Evolutionary conservation across 306 rosid genomes (phyloP).

Genomic region (Lablab purpureus): DNA sequence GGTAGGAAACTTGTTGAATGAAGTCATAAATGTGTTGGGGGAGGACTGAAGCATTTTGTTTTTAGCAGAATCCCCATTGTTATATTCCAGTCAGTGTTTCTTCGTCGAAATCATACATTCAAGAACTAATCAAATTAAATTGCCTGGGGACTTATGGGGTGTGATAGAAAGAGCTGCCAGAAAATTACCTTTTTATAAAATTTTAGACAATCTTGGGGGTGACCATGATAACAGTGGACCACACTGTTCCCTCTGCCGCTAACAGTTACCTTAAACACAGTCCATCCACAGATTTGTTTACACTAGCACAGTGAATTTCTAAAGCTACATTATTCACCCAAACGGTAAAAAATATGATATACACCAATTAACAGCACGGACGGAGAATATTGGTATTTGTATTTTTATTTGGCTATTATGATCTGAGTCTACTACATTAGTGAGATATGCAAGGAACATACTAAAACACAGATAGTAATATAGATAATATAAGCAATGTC

Average conservation of each 20-base stretch:
- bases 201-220: background rate
- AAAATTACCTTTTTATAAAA: background rate
- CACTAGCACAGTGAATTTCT: background rate
- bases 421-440: background rate
- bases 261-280: background rate
- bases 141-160: background rate
- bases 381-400: background rate
- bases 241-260: background rate
- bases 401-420: background rate
- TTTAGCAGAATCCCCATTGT: background rate
- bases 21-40: background rate
- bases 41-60: background rate
- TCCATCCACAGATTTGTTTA: background rate
- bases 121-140: background rate
- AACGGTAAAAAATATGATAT: background rate
- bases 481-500: background rate
- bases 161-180: background rate
- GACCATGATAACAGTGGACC: background rate
- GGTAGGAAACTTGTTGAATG: background rate
- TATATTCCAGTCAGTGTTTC: background rate
- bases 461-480: background rate
- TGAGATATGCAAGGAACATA: background rate
- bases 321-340: background rate
- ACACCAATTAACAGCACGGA: background rate
- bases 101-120: background rate